These are phyloP conservation scores for Cercospora beticola DNA, from an alignment of 2,329 filamentous ascomycete species.

Conservation along the genomic window DNA sequence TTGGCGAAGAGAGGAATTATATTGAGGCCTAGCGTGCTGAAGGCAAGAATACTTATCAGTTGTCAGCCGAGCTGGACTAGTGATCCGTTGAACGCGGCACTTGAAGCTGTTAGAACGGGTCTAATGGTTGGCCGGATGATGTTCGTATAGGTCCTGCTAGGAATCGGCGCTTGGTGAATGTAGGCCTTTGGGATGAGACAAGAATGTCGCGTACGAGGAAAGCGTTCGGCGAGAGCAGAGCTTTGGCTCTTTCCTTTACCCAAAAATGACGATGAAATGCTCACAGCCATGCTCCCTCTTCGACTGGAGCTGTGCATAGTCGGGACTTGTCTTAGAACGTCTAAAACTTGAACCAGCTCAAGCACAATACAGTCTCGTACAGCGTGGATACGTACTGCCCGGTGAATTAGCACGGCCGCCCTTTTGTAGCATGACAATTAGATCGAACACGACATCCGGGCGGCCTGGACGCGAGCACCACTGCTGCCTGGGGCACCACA, in stretches of 20 bases:
- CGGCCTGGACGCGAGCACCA: background rate
- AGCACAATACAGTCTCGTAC: background rate
- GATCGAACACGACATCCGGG: background rate
- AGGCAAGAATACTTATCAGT: slow-evolving; percentile 18
- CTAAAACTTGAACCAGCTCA: background rate
- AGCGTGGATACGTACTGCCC: background rate
- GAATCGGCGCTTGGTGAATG: background rate
- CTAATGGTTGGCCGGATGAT: slow-evolving; percentile 25
- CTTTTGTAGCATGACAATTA: background rate
- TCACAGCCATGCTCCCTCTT: background rate
- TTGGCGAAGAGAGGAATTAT: slow-evolving; percentile 15
- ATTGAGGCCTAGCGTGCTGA: slow-evolving; percentile 19
- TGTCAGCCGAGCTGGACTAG: slow-evolving; percentile 18
- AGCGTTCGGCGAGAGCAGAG: background rate
- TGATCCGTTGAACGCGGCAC: slow-evolving; percentile 21
- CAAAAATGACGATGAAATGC: background rate
- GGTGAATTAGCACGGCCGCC: too few species aligned
- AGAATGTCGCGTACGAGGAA: background rate
- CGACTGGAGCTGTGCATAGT: background rate
- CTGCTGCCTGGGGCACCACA: background rate
- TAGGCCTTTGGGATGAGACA: background rate
- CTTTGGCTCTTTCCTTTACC: background rate
- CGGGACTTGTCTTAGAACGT: background rate
- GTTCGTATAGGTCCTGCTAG: slow-evolving; percentile 10
- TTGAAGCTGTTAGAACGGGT: slow-evolving; percentile 22